Base-by-base conservation (phyloP, 176 grass and related monocot genomes). In the Avena atlantica region DNA sequence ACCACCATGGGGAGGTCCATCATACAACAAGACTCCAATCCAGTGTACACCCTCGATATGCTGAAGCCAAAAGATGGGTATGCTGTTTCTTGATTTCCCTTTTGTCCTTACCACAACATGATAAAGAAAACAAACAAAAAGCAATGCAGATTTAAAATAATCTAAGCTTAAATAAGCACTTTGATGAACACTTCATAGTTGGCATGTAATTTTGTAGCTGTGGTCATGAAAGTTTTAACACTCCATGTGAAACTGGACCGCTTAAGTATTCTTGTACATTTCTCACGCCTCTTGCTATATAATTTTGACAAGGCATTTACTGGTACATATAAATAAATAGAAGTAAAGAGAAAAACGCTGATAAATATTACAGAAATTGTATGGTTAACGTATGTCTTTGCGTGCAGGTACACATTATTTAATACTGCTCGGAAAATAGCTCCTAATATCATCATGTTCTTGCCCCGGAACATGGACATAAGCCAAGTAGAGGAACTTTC, bases 1-100 rank as follows among this genome's bases (percentile, higher is more conserved):
- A 53, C 93, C 93, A 66, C 93, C 93, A 49, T 95, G 93, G 93
- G 91, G 93, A 92, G 88, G 91, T 0, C 93, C 93, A 79, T 87
- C 93, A 7, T 95, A 92, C 79, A 78, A 57, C 1, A 19, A 91
- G 53, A 51, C 89, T 13, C 31, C 75, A 55, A 50, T 74, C 40
- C 25, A 25, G 25, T 25, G 25, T 95, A 91, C 89, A 85, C 86
- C n/a, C 88, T 95, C 29, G 93, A 95, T 80, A 87, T 95, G 86
- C 76, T 91, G 64, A 85, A 83, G 81, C 93, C 93, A 63, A 92
- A 71, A 87, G 78, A 92, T 13, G 91, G 91, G 93, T 92, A 92
- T 19, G 40, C 13, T 21, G 10, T 48, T 83, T 15, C 4, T 24
- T 71, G 37, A 53, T 42, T n/a, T 77, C 37, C 6, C 6, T 27